These are phyloP conservation scores for Sugiyamaella xylanicola DNA, from an alignment of 1,139 yeast genomes.

Conservation along the genomic window DNA sequence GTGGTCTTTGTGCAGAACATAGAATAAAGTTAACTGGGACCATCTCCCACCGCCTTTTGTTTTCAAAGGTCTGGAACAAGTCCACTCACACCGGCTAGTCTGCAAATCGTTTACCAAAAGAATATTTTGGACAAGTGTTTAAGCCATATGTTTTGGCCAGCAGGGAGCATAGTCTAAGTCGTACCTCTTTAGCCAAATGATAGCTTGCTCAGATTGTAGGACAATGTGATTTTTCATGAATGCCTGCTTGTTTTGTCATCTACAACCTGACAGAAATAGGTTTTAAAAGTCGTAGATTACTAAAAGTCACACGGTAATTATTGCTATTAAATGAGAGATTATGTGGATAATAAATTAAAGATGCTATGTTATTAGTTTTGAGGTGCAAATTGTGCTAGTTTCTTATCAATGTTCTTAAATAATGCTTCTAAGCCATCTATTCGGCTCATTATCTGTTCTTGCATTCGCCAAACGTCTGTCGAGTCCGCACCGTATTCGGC, in stretches of 20 bases:
- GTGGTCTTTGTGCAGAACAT: too few relatives aligned
- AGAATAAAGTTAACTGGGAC: background rate
- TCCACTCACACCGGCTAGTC: background rate
- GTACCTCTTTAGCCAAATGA: too few relatives aligned
- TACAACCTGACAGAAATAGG: too few relatives aligned
- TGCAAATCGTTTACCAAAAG: background rate
- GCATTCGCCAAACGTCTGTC: constrained; percentile 23
- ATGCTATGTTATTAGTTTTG: background rate
- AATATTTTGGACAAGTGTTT: background rate
- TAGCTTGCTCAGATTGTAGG: too few relatives aligned
- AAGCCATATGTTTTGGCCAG: too few relatives aligned
- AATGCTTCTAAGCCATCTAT: constrained; percentile 30
- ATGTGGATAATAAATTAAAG: background rate
- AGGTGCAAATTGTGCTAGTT: constrained; percentile 19
- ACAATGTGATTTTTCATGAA: too few relatives aligned
- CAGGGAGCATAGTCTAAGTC: too few relatives aligned
- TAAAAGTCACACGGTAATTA: too few relatives aligned
- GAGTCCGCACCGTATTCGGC: constrained; percentile 4
- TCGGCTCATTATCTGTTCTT: constrained; percentile 26
- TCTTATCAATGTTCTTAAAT: constrained; percentile 28
- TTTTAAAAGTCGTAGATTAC: too few relatives aligned
- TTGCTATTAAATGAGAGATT: background rate
- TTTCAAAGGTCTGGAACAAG: background rate
- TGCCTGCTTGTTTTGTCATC: too few relatives aligned
- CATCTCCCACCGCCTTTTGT: background rate